phyloP scores from a whole-genome alignment of 331 rosid genomes.

The Arachis monticola region DNA sequence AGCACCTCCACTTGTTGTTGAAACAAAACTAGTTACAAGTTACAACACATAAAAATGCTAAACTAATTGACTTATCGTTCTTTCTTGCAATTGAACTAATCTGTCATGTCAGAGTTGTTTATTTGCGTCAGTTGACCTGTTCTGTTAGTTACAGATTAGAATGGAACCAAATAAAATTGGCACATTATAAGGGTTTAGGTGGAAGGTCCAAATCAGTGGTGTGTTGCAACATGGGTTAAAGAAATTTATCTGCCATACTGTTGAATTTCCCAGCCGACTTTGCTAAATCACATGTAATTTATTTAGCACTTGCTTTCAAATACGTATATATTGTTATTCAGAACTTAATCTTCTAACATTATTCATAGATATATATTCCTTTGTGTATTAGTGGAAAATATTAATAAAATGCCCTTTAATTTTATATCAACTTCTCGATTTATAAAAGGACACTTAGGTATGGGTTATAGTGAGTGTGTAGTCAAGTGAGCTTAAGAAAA shows the following conservation, averaged over 20 bases:
- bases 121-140: background rate
- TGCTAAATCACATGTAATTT: background rate
- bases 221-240: background rate
- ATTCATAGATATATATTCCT: background rate
- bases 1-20: background rate
- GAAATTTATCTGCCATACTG: background rate
- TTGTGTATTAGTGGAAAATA: background rate
- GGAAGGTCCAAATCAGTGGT: slow-evolving; percentile 17
- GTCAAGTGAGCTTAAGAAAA: background rate
- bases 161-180: background rate
- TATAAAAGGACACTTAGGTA: slow-evolving; percentile 4
- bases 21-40: background rate
- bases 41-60: background rate
- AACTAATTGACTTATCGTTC: background rate
- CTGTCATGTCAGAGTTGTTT: background rate
- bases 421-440: background rate
- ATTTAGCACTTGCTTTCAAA: background rate
- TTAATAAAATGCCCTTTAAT: background rate
- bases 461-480: background rate
- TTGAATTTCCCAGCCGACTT: background rate
- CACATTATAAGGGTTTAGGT: slow-evolving; percentile 1
- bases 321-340: background rate
- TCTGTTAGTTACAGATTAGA: background rate
- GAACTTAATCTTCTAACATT: background rate
- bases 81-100: background rate